Evolutionary conservation across 805 yeast species (phyloP), one percentile per base, ranked within the genome.

Genomic region (Wickerhamiella occidentalis): DNA sequence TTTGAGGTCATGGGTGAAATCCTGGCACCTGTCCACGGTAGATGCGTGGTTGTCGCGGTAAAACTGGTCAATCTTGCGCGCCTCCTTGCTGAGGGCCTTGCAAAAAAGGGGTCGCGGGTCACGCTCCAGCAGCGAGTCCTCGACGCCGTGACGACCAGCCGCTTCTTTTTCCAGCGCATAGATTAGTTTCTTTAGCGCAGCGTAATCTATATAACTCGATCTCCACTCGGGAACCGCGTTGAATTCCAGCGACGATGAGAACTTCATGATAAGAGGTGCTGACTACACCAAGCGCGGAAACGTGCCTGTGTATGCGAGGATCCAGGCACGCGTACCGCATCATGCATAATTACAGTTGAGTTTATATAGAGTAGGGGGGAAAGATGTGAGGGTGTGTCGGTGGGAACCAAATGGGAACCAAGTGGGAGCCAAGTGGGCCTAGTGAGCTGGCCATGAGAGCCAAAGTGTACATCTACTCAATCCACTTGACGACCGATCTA

Each of bases 191-290:
- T 92, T 90, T 52, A 92, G 70, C 35, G 84, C 80, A 1, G 95
- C 83, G 65, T 90, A 90, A 49, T 94, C 88, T 50, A 90, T 80
- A 65, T 90, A 90, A 63, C 84, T 79, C 23, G 94, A 80, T 11
- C 95, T 78, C 98, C 98, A 90, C 64, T 92, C 97, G 1, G 98
- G 96, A 3, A 92, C 97, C 21, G 97, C 95, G 65, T 90, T 90
- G 68, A 90, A 88, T 73, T 90, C 96, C 55, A 90, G 69, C 5
- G 96, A 85, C 62, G 88, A 95, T 22, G 95, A 82, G 68, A 90
- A 90, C 75, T 90, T 90, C 98, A 90, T 90, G 11, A 33, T 12
- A 33, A 33, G 38, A 15, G 19, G 18, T 19, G 38, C 38, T 33
- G 9, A 33, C 38, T 15, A n/a, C 11, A 33, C 13, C 35, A 30